Evolutionary conservation across 202 grass and related monocot species (phyloP).

Genomic region (Panicum hallii): DNA sequence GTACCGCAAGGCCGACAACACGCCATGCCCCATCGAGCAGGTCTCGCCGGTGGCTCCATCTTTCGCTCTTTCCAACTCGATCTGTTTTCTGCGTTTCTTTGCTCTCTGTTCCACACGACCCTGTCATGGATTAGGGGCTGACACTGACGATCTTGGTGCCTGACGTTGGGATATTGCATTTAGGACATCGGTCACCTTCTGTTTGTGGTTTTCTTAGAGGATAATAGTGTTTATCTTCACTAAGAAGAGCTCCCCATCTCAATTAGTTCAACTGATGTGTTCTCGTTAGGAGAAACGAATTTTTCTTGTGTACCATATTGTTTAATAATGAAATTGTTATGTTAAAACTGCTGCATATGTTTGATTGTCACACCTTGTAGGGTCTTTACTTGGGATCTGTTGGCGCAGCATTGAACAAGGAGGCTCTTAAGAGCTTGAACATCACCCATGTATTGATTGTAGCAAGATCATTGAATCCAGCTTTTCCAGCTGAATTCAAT

Average conservation of each 20-base stretch:
- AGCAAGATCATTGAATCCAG: constrained; percentile 73
- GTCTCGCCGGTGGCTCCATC: constrained; percentile 27
- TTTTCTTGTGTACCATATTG: not conserved
- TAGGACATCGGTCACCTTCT: not conserved
- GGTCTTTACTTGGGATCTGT: constrained; percentile 92
- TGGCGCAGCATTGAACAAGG: constrained; percentile 81
- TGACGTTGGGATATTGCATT: not conserved
- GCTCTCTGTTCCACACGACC: not conserved
- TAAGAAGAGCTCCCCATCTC: not conserved
- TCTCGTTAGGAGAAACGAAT: not conserved
- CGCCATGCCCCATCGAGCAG: constrained; percentile 63
- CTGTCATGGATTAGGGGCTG: not conserved
- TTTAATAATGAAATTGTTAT: not conserved
- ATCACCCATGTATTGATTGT: constrained; percentile 80
- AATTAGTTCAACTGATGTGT: constrained; percentile 4
- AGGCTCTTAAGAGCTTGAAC: constrained; percentile 69
- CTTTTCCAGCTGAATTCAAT: constrained; percentile 68
- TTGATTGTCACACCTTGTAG: constrained; percentile 45
- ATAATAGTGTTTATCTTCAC: not conserved
- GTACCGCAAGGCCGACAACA: constrained; percentile 73
- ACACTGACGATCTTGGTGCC: not conserved
- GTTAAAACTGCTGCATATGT: constrained; percentile 13
- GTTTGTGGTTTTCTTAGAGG: not conserved
- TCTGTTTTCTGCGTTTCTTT: not conserved
- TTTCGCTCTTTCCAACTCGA: not conserved